phyloP scores from a whole-genome alignment of 2,329 filamentous ascomycete species.

The Hypomyces perniciosus region DNA sequence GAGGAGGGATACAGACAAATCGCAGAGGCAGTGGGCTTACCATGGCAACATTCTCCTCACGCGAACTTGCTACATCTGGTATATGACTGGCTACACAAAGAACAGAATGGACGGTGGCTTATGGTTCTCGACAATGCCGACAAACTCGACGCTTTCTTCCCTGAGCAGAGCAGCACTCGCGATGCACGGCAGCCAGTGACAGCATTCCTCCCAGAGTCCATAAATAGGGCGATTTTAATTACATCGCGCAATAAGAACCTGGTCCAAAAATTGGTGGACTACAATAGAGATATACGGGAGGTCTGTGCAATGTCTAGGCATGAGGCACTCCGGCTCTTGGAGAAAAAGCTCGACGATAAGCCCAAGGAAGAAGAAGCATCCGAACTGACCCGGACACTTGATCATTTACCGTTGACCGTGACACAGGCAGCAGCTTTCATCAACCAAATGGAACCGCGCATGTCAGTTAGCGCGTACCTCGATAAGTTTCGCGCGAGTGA shows the following conservation, averaged over 20 bases:
- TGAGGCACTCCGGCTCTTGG: background rate
- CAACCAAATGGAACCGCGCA: slow-evolving; percentile 6
- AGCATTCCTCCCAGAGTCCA: background rate
- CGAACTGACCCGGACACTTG: background rate
- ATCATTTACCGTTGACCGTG: background rate
- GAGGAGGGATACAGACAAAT: background rate
- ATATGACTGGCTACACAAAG: slow-evolving; percentile 23
- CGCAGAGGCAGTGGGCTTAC: background rate
- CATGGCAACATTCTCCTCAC: slow-evolving; percentile 7
- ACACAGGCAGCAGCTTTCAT: background rate
- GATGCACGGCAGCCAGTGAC: background rate
- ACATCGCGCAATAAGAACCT: background rate
- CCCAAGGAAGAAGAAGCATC: background rate
- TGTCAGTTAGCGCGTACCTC: slow-evolving; percentile 32
- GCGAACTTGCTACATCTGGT: slow-evolving; percentile 23
- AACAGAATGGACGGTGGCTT: slow-evolving; percentile 26
- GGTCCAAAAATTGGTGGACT: background rate
- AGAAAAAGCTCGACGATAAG: background rate
- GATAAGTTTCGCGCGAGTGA: slow-evolving; percentile 23
- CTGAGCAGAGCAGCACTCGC: background rate
- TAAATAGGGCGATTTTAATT: background rate
- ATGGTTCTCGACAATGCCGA: slow-evolving; percentile 34
- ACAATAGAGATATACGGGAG: background rate
- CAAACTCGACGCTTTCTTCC: slow-evolving; percentile 21
- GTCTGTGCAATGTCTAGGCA: background rate